Percentiles rank a stretch among this genome's conserved stretches.
Conservation (phyloP, 2,329 filamentous ascomycete species). For the Plectosphaerella cucumerina region DNA sequence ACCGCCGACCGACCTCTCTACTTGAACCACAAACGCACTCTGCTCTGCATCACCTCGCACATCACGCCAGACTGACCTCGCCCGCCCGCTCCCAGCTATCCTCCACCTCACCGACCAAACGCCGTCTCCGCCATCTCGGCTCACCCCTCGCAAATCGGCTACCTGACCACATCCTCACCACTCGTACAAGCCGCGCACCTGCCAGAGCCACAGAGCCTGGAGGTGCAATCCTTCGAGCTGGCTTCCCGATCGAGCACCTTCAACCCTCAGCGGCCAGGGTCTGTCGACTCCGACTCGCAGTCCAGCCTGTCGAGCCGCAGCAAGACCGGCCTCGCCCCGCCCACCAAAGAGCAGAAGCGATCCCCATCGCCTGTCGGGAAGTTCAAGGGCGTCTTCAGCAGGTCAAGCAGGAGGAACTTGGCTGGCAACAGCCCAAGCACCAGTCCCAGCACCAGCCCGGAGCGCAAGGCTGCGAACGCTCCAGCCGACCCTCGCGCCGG, state of each 20-base stretch:
- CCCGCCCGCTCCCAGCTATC: slow-evolving; percentile 3
- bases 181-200: slow-evolving; percentile 56
- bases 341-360: slow-evolving; percentile 44
- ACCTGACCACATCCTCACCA: slow-evolving; percentile 66
- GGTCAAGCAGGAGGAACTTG: slow-evolving; percentile 39
- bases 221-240: slow-evolving; percentile 19
- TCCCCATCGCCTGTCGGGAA: slow-evolving; percentile 67
- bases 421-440: slow-evolving; percentile 1
- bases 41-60: not conserved
- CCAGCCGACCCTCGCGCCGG: not conserved
- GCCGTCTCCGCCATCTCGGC: slow-evolving; percentile 39
- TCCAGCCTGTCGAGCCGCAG: slow-evolving; percentile 23
- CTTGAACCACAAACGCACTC: not conserved
- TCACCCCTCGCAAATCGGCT: slow-evolving; percentile 62
- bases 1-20: not conserved
- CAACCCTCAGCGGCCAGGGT: slow-evolving; percentile 22
- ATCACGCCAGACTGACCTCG: slow-evolving; percentile 12
- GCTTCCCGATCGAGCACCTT: slow-evolving; percentile 32
- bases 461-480: slow-evolving; percentile 13
- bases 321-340: slow-evolving; percentile 35
- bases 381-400: slow-evolving; percentile 65
- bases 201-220: slow-evolving; percentile 35
- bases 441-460: slow-evolving; percentile 38
- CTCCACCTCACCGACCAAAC: slow-evolving; percentile 4
- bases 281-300: slow-evolving; percentile 23